These are phyloP conservation scores for Chlorella sp. DNA, from an alignment of 139 green algal genomes.

Conservation along the genomic window DNA sequence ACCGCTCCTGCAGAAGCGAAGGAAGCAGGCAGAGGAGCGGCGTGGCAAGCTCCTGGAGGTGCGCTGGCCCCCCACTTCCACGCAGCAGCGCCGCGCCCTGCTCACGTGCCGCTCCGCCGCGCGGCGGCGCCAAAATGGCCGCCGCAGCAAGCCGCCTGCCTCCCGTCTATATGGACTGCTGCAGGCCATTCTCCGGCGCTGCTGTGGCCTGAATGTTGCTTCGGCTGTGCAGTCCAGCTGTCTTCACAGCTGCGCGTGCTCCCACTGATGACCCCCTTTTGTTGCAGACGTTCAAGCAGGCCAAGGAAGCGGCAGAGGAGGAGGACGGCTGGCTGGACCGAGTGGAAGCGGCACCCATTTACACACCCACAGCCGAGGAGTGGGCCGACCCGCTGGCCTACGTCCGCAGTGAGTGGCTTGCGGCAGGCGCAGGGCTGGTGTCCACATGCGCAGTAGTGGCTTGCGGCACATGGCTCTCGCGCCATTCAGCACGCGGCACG, in stretches of 20 bases:
- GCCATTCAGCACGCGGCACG: too few relatives aligned
- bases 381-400: conserved; percentile 60
- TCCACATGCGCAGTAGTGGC: too few relatives aligned
- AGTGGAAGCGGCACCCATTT: conserved; percentile 47
- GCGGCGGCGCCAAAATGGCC: neutral
- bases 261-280: neutral
- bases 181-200: neutral
- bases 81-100: neutral
- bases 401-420: conserved; percentile 51
- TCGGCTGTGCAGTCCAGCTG: too few relatives aligned
- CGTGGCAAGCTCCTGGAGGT: conserved; percentile 3
- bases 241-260: too few relatives aligned
- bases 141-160: neutral
- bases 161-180: too few relatives aligned
- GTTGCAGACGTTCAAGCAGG: neutral
- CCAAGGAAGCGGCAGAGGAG: neutral
- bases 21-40: neutral
- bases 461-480: too few relatives aligned
- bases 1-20: neutral
- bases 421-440: neutral
- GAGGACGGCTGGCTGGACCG: conserved; percentile 30
- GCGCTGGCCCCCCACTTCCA: neutral
- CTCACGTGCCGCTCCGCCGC: neutral
- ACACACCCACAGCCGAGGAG: conserved; percentile 51
- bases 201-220: too few relatives aligned